Evolutionary conservation across 1,284 basidiomycete genomes (phyloP), one percentile per base, ranked within the genome.

Genomic region (Ganoderma sinense): DNA sequence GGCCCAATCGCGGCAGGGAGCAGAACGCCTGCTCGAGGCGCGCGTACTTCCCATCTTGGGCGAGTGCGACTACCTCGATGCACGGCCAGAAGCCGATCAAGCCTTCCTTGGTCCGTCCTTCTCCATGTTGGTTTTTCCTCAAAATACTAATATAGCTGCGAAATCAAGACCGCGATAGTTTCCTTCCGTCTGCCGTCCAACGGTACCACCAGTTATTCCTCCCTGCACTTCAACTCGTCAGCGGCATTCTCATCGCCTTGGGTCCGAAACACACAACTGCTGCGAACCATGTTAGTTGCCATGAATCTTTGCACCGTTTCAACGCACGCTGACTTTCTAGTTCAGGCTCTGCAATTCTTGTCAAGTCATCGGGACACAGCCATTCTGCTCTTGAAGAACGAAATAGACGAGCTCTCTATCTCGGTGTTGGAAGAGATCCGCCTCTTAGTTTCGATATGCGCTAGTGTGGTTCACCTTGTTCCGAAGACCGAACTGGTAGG

Each of bases 121-220:
- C 53, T 56, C 16, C 4, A 16, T 18, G 2, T n/a, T 26, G 7
- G 39, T 14, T n/a, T n/a, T 0, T 26, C 14, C 26, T 29, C 23
- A 16, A 26, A 6, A 41, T 8, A 16, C 39, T 61, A 10, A 39
- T 18, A 20, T 23, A 7, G 39, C 31, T 11, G 23, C 36, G 23
- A 23, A 29, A 73, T 56, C 23, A 77, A 96, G 95, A 97, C 75
- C 87, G 90, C 45, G 93, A 96, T 75, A 89, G 90, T 43, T 97
- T 97, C 85, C 84, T 98, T 8, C 96, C 96, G 1, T 94, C 94
- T 0, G 93, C 94, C 0, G 87, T 94, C 16, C 93, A 95, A 71
- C 89, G 96, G 48, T 97, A 97, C 80, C 94, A 97, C 75, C 95
- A 97, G 75, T 80, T 98, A 7, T 88, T 97, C 71, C 88, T 95